A percentile compares a stretch with the other conserved stretches of the same genome.
These are phyloP conservation scores for Syncephalastrum monosporum DNA, from an alignment of 371 early-diverging fungal genomes.

Conservation along the genomic window DNA sequence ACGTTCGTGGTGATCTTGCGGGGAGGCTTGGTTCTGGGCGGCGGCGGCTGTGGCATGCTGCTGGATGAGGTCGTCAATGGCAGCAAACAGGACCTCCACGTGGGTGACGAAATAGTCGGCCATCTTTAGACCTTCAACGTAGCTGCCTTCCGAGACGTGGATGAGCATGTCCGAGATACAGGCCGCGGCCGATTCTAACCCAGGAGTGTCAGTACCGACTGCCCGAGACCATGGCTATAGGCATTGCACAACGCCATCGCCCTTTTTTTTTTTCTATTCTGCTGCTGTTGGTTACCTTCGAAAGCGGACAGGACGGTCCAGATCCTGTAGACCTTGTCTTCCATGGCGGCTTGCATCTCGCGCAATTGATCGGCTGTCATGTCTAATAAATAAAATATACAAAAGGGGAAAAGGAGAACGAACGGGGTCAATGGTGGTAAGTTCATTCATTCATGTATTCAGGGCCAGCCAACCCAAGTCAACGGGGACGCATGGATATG, in stretches of 20 bases:
- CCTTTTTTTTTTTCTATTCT: too few relatives aligned
- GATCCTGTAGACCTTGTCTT: conserved; percentile 90
- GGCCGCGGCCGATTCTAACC: conserved; percentile 87
- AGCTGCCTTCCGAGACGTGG: conserved; percentile 84
- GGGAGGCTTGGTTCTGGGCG: conserved; percentile 5
- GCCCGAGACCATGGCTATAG: too few relatives aligned
- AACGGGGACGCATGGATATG: too few relatives aligned
- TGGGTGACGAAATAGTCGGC: conserved; percentile 91
- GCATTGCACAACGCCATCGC: neutral
- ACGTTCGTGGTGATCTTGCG: conserved; percentile 70
- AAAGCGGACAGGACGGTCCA: conserved; percentile 92
- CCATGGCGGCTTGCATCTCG: conserved; percentile 60
- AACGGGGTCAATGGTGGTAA: neutral
- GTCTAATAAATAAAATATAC: conserved; percentile 4
- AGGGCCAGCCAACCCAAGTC: neutral
- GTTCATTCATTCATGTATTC: neutral
- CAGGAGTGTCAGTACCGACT: neutral
- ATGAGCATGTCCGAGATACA: conserved; percentile 96
- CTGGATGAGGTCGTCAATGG: conserved; percentile 74
- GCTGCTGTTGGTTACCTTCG: conserved; percentile 48
- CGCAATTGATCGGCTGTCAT: conserved; percentile 13
- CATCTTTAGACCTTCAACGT: conserved; percentile 83
- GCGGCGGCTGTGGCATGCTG: conserved; percentile 13
- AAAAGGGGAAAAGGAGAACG: neutral
- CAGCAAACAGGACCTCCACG: conserved; percentile 88